Conservation (phyloP, 139 green algal genomes). For the Picochlorum sp. region DNA sequence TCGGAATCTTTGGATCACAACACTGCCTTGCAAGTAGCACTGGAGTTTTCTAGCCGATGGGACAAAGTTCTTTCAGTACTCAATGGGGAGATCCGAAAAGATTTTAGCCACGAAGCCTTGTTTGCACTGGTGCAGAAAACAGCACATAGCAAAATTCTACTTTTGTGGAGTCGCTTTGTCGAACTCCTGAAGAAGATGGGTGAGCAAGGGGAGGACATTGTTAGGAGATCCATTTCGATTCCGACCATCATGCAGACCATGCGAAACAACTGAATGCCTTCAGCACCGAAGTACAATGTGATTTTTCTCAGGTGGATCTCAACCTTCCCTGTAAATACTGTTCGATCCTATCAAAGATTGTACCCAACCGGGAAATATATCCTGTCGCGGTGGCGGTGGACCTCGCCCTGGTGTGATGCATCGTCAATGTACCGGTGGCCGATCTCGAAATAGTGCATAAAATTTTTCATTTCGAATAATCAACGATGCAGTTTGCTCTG, state of each 20-base stretch:
- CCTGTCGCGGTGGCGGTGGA: too few species aligned
- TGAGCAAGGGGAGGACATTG: slow-evolving; percentile 50
- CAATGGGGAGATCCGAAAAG: slow-evolving; percentile 58
- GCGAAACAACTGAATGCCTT: not conserved
- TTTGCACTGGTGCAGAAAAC: slow-evolving; percentile 74
- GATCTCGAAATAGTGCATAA: too few species aligned
- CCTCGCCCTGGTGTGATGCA: too few species aligned
- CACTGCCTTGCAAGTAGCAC: slow-evolving; percentile 40
- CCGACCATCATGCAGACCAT: slow-evolving; percentile 94
- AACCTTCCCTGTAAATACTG: too few species aligned
- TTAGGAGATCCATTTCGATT: slow-evolving; percentile 76
- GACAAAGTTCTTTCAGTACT: slow-evolving; percentile 67
- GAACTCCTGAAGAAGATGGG: slow-evolving; percentile 80
- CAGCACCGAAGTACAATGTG: too few species aligned
- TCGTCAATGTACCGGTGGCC: too few species aligned
- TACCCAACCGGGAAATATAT: too few species aligned
- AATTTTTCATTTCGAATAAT: too few species aligned
- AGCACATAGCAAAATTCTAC: slow-evolving; percentile 85
- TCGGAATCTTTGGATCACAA: slow-evolving; percentile 47
- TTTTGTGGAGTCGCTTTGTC: slow-evolving; percentile 91
- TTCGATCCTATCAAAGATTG: too few species aligned
- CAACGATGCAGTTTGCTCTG: slow-evolving; percentile 1
- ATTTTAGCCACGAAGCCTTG: slow-evolving; percentile 46
- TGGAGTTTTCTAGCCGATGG: slow-evolving; percentile 68
- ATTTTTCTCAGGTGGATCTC: too few species aligned